A percentile compares a stretch with the other conserved stretches of the same genome.
Evolutionary conservation across 2,329 filamentous ascomycete genomes (phyloP).

Genomic region (Capronia coronata): DNA sequence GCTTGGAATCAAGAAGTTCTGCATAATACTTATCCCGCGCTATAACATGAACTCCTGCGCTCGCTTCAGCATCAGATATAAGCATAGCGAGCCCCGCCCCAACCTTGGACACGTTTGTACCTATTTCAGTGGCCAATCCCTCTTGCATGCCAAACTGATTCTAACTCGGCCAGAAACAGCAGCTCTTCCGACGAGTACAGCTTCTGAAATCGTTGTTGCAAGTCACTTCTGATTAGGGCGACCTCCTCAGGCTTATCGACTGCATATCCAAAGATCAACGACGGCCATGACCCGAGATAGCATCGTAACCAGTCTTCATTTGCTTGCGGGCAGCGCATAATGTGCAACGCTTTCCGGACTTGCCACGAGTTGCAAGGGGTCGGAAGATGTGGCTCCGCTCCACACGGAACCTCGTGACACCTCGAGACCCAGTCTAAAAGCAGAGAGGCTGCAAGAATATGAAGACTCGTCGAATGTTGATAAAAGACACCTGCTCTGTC

Average conservation of each 20-base stretch:
- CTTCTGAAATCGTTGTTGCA: conserved; percentile 8
- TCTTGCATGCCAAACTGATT: conserved; percentile 14
- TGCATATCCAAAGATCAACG: conserved; percentile 19
- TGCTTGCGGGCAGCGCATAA: conserved; percentile 16
- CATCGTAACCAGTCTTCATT: conserved; percentile 17
- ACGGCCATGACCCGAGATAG: conserved; percentile 22
- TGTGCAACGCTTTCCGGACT: conserved; percentile 12
- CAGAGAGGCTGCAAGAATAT: conserved; percentile 17
- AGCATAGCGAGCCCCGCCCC: too few relatives aligned
- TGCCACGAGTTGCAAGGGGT: conserved; percentile 16
- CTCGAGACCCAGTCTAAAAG: conserved; percentile 15
- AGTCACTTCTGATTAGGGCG: conserved; percentile 12
- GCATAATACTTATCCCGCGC: too few relatives aligned
- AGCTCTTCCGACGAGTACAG: conserved; percentile 15
- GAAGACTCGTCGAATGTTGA: conserved; percentile 18
- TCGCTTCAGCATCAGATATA: too few relatives aligned
- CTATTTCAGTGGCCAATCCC: conserved; percentile 7
- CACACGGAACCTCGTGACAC: conserved; percentile 8
- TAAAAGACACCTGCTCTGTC: conserved; percentile 10
- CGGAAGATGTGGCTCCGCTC: conserved; percentile 1
- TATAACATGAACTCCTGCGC: too few relatives aligned
- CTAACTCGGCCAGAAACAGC: conserved; percentile 13
- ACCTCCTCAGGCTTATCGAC: conserved; percentile 13
- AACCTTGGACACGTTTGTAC: too few relatives aligned
- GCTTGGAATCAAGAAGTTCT: too few relatives aligned